Base-by-base conservation (phyloP, 2,329 filamentous ascomycete species). In the Paecilomyces formosus region DNA sequence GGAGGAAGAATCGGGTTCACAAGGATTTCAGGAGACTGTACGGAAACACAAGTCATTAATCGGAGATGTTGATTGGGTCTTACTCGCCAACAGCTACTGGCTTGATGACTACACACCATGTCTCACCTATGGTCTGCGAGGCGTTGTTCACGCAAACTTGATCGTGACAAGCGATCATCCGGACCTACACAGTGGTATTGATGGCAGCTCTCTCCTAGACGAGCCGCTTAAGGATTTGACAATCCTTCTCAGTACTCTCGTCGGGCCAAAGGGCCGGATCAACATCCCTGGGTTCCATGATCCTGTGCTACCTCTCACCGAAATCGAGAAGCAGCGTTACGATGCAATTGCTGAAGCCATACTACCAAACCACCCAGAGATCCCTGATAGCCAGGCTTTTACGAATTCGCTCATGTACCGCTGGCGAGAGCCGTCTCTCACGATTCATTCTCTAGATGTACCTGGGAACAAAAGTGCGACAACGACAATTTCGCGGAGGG, bases 1-100 rank as follows among this genome's bases (percentile, higher is more conserved):
- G 12, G 94, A 99, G 71, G 94, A 99, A 74, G 94, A 99, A 72
- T 92, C 89, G 53, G 94, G 94, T 0, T 97, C 92, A 1, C 84
- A 92, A 28, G 93, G 94, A 0, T 97, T 99, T 69, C 87, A 90
- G 63, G 85, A 93, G 65, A 89, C 90, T 0, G 87, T 99, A 15
- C 84, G 82, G 64, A 83, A 85, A 62, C 86, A 94, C 74, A 96
- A 96, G 72, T 81, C 87, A 13, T 81, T 90, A 24, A 96, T 99
- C 65, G 94, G 94, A 1, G 81, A 90, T 9, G 86, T 99, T 1
- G 93, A 99, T 74, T 97, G 94, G 80, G 94, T 99, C 57, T 78
- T 99, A 31, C 79, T 99, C 39, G 93, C 94, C 22, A 99, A 99
- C 78, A 97, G 92, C 74, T 99, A 99, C 78, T 99, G 94, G 94